phyloP scores from a whole-genome alignment of 139 green algal species.

The Asterochloris erici region DNA sequence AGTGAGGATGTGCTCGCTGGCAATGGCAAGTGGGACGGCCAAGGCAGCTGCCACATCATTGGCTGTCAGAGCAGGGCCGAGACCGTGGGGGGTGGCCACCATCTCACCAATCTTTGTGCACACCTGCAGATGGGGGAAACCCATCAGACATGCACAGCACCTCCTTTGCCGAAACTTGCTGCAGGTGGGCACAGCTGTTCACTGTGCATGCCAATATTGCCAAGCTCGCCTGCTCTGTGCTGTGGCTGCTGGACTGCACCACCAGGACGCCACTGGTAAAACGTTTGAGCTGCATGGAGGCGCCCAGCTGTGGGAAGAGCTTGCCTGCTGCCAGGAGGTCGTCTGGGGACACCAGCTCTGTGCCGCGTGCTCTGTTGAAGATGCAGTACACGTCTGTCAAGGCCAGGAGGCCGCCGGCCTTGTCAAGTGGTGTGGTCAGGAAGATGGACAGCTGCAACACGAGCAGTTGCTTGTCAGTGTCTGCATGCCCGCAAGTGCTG shows the following conservation, averaged over 20 bases:
- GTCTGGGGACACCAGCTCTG: conserved; percentile 92
- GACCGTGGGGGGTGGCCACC: conserved; percentile 1
- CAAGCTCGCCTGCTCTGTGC: conserved; percentile 48
- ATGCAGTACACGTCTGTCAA: conserved; percentile 94
- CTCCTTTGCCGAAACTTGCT: background rate
- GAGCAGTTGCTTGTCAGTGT: too few species aligned
- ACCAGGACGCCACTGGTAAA: conserved; percentile 76
- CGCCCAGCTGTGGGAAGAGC: conserved; percentile 32
- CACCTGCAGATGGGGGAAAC: conserved; percentile 26
- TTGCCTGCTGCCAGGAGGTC: conserved; percentile 72
- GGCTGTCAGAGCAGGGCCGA: conserved; percentile 53
- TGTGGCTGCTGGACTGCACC: conserved; percentile 59
- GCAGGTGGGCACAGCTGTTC: background rate
- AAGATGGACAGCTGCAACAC: conserved; percentile 77
- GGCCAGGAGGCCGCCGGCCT: conserved; percentile 76
- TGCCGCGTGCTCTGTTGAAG: conserved; percentile 89
- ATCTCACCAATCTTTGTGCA: conserved; percentile 18
- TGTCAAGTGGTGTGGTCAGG: conserved; percentile 51
- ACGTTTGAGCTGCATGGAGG: conserved; percentile 46
- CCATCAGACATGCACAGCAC: background rate
- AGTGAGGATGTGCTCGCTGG: conserved; percentile 75
- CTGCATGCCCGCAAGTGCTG: too few species aligned
- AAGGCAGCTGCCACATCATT: conserved; percentile 54
- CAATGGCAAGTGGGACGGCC: conserved; percentile 59
- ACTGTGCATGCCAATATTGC: too few species aligned